Conservation (phyloP, 139 green algal genomes). For the Deuterostichococcus epilithicus region DNA sequence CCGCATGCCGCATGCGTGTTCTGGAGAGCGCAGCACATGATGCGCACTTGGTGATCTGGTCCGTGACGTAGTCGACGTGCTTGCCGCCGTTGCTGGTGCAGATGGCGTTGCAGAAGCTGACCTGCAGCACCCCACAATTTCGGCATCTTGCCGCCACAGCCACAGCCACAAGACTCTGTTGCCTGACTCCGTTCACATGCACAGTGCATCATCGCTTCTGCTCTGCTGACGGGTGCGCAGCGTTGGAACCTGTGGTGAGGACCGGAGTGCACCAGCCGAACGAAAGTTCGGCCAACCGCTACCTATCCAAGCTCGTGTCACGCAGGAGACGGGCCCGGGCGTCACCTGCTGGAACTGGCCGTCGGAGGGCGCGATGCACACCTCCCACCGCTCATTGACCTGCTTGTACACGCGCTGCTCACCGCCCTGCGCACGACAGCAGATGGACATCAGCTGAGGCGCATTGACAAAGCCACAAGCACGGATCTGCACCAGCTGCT, state of each 20-base stretch:
- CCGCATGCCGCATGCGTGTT: not conserved
- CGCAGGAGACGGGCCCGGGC: too few species aligned
- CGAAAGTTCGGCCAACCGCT: too few species aligned
- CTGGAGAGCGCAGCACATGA: not conserved
- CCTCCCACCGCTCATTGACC: slow-evolving; percentile 92
- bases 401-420: slow-evolving; percentile 80
- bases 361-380: slow-evolving; percentile 83
- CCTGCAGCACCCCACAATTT: slow-evolving; percentile 52
- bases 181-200: too few species aligned
- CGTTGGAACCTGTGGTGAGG: too few species aligned
- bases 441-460: too few species aligned
- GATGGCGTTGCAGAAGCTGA: slow-evolving; percentile 98
- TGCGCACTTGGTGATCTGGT: slow-evolving; percentile 83
- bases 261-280: not conserved
- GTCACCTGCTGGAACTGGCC: slow-evolving; percentile 87
- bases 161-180: too few species aligned
- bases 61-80: slow-evolving; percentile 90
- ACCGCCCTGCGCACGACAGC: slow-evolving; percentile 52
- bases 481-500: too few species aligned
- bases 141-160: not conserved
- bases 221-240: too few species aligned
- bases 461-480: too few species aligned
- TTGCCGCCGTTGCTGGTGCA: slow-evolving; percentile 95
- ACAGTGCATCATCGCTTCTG: too few species aligned
- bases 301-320: too few species aligned